phyloP scores from a whole-genome alignment of 108 stramenopile species.

The Schizochytrium sp. region DNA sequence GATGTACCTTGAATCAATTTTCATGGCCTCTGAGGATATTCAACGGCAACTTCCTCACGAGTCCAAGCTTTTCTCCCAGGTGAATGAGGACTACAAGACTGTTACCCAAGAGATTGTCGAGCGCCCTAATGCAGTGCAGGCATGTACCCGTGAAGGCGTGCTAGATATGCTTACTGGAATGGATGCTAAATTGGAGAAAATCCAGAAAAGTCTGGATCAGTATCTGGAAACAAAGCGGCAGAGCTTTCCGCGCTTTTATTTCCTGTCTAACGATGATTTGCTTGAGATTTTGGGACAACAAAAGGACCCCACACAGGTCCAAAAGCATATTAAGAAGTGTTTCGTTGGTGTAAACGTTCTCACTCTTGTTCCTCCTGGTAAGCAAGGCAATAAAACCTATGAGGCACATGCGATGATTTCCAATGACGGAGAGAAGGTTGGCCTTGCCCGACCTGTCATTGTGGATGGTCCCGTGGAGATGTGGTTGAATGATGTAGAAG shows the following conservation, averaged over 20 bases:
- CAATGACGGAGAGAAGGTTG: slow-evolving; percentile 76
- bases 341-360: slow-evolving; percentile 81
- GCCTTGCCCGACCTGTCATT: slow-evolving; percentile 67
- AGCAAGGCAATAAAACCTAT: slow-evolving; percentile 71
- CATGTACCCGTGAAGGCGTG: slow-evolving; percentile 67
- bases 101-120: slow-evolving; percentile 67
- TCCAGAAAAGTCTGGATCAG: slow-evolving; percentile 80
- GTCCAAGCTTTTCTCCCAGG: slow-evolving; percentile 73
- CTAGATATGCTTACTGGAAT: slow-evolving; percentile 65
- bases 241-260: slow-evolving; percentile 81
- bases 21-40: slow-evolving; percentile 80
- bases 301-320: slow-evolving; percentile 74
- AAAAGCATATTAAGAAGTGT: slow-evolving; percentile 82
- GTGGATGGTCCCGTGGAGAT: slow-evolving; percentile 79
- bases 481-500: slow-evolving; percentile 73
- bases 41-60: slow-evolving; percentile 77
- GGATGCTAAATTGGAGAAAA: slow-evolving; percentile 75
- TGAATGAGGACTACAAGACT: slow-evolving; percentile 71
- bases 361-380: slow-evolving; percentile 63
- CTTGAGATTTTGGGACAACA: slow-evolving; percentile 80
- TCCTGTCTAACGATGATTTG: slow-evolving; percentile 81
- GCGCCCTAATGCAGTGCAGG: slow-evolving; percentile 74
- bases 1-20: slow-evolving; percentile 83
- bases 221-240: slow-evolving; percentile 79
- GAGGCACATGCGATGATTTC: slow-evolving; percentile 72